Evolutionary conservation across 768 basidiomycete species (phyloP), one percentile per base, ranked within the genome.

Genomic region (Thelephora ganbajun): DNA sequence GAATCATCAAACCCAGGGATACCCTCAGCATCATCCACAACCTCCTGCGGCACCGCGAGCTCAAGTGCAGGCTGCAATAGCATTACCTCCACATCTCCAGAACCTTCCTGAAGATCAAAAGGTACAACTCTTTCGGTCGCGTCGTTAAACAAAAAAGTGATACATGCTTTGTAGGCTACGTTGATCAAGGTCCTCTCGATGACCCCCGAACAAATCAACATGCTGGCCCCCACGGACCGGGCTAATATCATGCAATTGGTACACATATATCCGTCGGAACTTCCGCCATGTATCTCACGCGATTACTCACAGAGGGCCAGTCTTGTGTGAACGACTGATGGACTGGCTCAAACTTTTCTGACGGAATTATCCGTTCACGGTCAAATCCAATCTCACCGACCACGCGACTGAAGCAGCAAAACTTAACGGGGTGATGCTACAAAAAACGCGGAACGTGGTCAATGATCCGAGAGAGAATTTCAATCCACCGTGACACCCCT

Each of bases 181-280:
- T 78, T 93, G 34, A 71, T 85, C 66, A 80, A 80, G 46, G 81
- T 93, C 2, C 57, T 92, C 48, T 67, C 75, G 33, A 84, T 97
- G 80, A 83, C 86, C 1, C 77, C 80, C 2, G 89, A 88, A 35
- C 87, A 96, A 60, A 80, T 96, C 49, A 76, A 79, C 44, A 68
- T 69, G 52, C 64, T 94, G 33, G 82, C 87, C 9, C 78, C 81
- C 1, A 64, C 70, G 4, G 89, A 93, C 56, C 71, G 84, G 22
- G 72, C 77, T 11, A 85, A 77, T 33, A 81, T 91, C 54, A 74
- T 90, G 55, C 86, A 91, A 64, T 68, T 96, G 58, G 90, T 91
- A 35, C 54, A 84, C 39, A n/a, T 16, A 41, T 41, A 41, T 14
- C 39, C 26, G 26, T 30, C 26, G 26, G 9, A 30, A 30, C 26